A percentile compares a stretch with the other conserved stretches of the same genome.
These are phyloP conservation scores for Fusarium dimerum DNA, from an alignment of 2,329 filamentous ascomycete genomes.

Conservation along the genomic window DNA sequence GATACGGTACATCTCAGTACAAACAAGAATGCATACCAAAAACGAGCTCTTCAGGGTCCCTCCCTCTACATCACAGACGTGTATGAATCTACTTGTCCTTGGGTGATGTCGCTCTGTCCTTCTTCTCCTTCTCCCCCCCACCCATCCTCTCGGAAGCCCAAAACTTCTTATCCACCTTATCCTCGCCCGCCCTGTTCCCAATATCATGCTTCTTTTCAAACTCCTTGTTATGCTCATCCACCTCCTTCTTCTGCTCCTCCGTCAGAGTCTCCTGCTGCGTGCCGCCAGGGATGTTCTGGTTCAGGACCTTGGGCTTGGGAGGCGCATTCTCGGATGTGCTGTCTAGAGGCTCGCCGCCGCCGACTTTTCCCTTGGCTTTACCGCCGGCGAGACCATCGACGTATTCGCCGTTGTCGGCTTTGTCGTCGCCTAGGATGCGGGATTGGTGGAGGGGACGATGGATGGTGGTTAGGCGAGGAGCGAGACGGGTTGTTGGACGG, in stretches of 20 bases:
- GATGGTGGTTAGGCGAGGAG: conserved; percentile 10
- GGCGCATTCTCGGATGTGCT: conserved; percentile 37
- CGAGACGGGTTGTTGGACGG: conserved; percentile 6
- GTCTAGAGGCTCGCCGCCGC: conserved; percentile 39
- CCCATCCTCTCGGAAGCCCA: conserved; percentile 38
- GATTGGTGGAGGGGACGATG: conserved; percentile 7
- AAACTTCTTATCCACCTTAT: conserved; percentile 58
- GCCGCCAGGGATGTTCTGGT: conserved; percentile 44
- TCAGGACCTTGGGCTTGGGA: conserved; percentile 53
- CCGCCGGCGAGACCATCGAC: conserved; percentile 32
- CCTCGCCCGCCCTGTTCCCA: conserved; percentile 40
- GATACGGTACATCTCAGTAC: neutral
- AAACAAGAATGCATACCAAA: too few relatives aligned
- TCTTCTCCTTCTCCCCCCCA: neutral
- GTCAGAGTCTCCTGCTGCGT: conserved; percentile 37
- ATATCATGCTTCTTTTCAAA: conserved; percentile 57
- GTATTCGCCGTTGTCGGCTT: conserved; percentile 5
- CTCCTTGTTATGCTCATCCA: conserved; percentile 59
- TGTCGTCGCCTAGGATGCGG: conserved; percentile 4
- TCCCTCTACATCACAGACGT: neutral
- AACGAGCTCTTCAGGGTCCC: neutral
- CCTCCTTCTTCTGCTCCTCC: conserved; percentile 56
- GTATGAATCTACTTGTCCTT: neutral
- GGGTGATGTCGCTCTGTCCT: neutral
- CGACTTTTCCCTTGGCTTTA: conserved; percentile 38